Evolutionary conservation across 1,139 yeast genomes (phyloP).

Genomic region (Arxiozyma slooffiae): DNA sequence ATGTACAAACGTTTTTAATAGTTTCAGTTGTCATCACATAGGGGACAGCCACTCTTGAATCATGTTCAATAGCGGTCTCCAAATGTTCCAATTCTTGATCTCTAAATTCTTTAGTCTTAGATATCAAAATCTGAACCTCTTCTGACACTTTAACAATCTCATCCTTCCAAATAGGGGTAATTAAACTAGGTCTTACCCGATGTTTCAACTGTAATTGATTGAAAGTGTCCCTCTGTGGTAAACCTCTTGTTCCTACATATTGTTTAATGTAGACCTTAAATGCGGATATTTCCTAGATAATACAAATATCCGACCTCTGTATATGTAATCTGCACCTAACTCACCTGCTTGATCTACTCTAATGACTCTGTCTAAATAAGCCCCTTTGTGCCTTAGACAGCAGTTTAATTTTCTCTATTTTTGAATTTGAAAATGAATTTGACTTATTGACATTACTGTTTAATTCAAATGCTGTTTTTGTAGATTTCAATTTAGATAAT

Average conservation of each 20-base stretch:
- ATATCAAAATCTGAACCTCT: constrained; percentile 51
- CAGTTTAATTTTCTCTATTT: constrained; percentile 11
- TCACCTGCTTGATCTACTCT: constrained; percentile 98
- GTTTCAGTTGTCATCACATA: constrained; percentile 80
- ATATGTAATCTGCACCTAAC: constrained; percentile 91
- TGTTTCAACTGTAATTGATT: constrained; percentile 64
- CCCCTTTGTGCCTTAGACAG: constrained; percentile 53
- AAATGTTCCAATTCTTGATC: constrained; percentile 95
- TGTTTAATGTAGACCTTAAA: constrained; percentile 61
- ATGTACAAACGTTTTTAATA: constrained; percentile 69
- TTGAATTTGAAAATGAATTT: background rate
- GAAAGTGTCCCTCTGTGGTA: constrained; percentile 82
- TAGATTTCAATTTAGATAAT: constrained; percentile 5
- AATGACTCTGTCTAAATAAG: constrained; percentile 64
- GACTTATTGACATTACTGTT: background rate
- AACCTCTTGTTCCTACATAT: constrained; percentile 98
- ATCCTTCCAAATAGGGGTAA: constrained; percentile 85
- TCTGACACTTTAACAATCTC: constrained; percentile 36
- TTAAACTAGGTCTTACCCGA: constrained; percentile 79
- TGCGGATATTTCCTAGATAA: constrained; percentile 63
- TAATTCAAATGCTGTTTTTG: constrained; percentile 1
- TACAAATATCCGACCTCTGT: constrained; percentile 81
- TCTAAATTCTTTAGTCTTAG: constrained; percentile 64
- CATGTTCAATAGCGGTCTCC: constrained; percentile 85
- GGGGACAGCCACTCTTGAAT: constrained; percentile 89